Evolutionary conservation across 495 filamentous ascomycete species (phyloP), one percentile per base, ranked within the genome.

Genomic region (Neurospora sp.): DNA sequence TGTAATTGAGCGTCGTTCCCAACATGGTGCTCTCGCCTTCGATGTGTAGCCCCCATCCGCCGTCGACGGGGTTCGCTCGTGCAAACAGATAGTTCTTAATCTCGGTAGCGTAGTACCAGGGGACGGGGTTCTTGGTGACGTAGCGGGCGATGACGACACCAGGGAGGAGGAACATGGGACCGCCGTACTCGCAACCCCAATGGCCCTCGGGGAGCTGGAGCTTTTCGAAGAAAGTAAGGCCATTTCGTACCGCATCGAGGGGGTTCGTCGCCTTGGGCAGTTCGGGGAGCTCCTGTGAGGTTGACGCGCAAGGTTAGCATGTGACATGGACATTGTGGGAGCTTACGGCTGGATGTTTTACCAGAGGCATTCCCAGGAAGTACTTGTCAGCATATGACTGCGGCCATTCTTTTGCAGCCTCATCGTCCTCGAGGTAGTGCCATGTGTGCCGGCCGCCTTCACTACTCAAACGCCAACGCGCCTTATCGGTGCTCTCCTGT

Each of bases 151-250:
- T 88, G 73, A 98, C 89, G 18, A 96, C 77, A 31, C 94, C 93
- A 3, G 94, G 93, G 9, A 98, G 83, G 69, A 99, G 88, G 79
- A 99, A 98, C 87, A 89, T 88, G 12, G 88, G 88, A 1, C 94
- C 96, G 73, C 96, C 96, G 83, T 98, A 99, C 80, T 98, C 96
- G 83, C 94, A 98, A 5, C 87, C 96, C 96, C 96, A 99, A 79
- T 97, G 93, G 4, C 96, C 96, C 9, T 92, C 89, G 59, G 91
- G 89, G 0, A 97, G 87, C 78, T 99, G 96, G 45, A 98, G 86
- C 68, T 94, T 88, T 42, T 94, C 93, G 85, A 96, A 97, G 86
- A 97, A 99, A 3, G 88, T 86, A 70, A 99, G 85, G 69, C 91
- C 93, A 83, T 98, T 98, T 74, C 89, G 86, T 35, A 91, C 93